These are phyloP conservation scores for Inga leiocalycina DNA, from an alignment of 306 rosid species.

Conservation along the genomic window DNA sequence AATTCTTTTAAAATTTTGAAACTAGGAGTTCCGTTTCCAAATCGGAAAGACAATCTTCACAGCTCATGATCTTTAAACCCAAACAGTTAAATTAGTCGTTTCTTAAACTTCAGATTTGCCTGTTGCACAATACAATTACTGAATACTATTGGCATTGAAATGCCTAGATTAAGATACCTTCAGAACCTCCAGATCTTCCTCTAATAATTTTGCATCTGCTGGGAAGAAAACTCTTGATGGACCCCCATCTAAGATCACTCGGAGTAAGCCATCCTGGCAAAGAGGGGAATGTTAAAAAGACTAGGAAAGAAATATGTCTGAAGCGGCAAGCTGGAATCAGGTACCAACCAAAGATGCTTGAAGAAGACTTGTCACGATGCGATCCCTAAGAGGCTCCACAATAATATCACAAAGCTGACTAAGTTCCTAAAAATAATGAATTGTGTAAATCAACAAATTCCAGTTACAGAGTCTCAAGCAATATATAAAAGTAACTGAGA, in stretches of 20 bases:
- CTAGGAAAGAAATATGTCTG: conserved; percentile 21
- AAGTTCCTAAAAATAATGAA: conserved; percentile 69
- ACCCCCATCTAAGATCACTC: conserved; percentile 91
- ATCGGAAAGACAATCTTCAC: background rate
- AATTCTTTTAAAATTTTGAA: background rate
- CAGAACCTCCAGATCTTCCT: conserved; percentile 91
- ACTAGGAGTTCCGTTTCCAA: background rate
- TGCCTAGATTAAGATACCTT: conserved; percentile 58
- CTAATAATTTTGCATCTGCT: conserved; percentile 76
- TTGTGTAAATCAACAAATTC: conserved; percentile 24
- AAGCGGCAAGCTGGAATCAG: conserved; percentile 15
- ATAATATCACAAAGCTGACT: conserved; percentile 82
- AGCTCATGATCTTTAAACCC: conserved; percentile 11
- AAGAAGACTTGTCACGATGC: conserved; percentile 95
- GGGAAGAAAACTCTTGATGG: conserved; percentile 72
- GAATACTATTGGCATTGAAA: conserved; percentile 21
- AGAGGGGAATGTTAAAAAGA: conserved; percentile 31
- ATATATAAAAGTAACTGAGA: background rate
- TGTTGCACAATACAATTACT: conserved; percentile 24
- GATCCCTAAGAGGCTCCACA: conserved; percentile 97
- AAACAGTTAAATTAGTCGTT: conserved; percentile 8
- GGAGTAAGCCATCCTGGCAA: conserved; percentile 90
- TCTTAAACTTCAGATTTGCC: conserved; percentile 13
- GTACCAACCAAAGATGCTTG: conserved; percentile 87
- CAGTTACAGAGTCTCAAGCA: conserved; percentile 21